Evolutionary conservation across 2,329 filamentous ascomycete genomes (phyloP).

Genomic region (Epichloe elymi): DNA sequence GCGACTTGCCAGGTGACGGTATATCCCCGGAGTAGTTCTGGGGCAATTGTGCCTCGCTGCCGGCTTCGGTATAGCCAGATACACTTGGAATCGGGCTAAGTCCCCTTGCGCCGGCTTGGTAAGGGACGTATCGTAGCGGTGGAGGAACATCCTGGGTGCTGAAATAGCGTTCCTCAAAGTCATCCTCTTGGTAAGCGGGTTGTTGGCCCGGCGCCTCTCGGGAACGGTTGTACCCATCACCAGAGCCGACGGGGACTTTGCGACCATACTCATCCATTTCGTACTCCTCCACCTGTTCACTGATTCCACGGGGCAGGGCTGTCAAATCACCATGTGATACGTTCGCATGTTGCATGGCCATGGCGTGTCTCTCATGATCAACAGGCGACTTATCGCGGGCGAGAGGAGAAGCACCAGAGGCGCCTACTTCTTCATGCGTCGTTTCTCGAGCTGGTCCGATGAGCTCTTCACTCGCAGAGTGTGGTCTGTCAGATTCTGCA

Average conservation of each 20-base stretch:
- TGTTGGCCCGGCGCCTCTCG: slow-evolving; percentile 16
- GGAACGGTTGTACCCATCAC: slow-evolving; percentile 27
- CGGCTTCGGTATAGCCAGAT: slow-evolving; percentile 67
- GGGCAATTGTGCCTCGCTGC: slow-evolving; percentile 42
- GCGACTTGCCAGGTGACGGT: slow-evolving; percentile 40
- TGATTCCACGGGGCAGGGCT: slow-evolving; percentile 36
- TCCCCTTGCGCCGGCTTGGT: slow-evolving; percentile 55
- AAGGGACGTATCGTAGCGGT: slow-evolving; percentile 52
- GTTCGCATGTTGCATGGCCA: slow-evolving; percentile 57
- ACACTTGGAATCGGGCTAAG: slow-evolving; percentile 88
- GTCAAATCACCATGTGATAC: slow-evolving; percentile 46
- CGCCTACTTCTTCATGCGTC: slow-evolving; percentile 47
- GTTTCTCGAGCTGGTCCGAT: slow-evolving; percentile 33
- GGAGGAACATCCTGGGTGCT: slow-evolving; percentile 50
- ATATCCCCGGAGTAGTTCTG: slow-evolving; percentile 46
- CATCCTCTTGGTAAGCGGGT: slow-evolving; percentile 27
- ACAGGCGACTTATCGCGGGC: slow-evolving; percentile 44
- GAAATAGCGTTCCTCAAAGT: slow-evolving; percentile 35
- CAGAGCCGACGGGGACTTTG: slow-evolving; percentile 28
- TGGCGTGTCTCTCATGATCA: slow-evolving; percentile 38
- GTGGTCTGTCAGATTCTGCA: slow-evolving; percentile 60
- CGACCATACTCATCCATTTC: slow-evolving; percentile 34
- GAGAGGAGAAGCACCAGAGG: slow-evolving; percentile 48
- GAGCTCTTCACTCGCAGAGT: slow-evolving; percentile 51
- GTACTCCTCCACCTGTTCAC: slow-evolving; percentile 31